These are phyloP conservation scores for Pichia phayaonensis DNA, from an alignment of 805 yeast species.

Conservation along the genomic window DNA sequence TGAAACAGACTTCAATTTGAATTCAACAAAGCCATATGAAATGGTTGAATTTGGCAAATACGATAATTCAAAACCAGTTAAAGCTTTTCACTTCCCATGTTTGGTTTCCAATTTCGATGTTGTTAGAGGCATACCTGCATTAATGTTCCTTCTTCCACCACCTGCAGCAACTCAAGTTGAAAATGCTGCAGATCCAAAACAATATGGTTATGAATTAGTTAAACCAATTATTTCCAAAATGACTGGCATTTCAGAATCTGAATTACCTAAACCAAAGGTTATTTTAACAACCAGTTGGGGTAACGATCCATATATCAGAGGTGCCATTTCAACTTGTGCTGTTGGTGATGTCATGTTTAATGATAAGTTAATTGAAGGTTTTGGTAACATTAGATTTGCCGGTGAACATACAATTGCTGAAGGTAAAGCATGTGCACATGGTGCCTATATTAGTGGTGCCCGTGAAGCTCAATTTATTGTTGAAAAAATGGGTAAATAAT, in stretches of 20 bases:
- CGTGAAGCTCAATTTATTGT: slow-evolving; percentile 33
- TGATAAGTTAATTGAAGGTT: slow-evolving; percentile 24
- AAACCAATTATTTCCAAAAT: slow-evolving; percentile 33
- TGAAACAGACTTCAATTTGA: slow-evolving; percentile 3
- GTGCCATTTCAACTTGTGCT: slow-evolving; percentile 38
- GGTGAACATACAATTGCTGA: slow-evolving; percentile 47
- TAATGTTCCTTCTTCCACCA: slow-evolving; percentile 38
- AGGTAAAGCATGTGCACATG: slow-evolving; percentile 50
- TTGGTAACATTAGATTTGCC: slow-evolving; percentile 39
- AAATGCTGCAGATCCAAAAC: slow-evolving; percentile 22
- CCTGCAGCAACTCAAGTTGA: slow-evolving; percentile 44
- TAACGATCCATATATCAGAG: slow-evolving; percentile 40
- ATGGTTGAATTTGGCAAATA: not conserved
- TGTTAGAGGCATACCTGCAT: slow-evolving; percentile 28
- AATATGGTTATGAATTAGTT: slow-evolving; percentile 35
- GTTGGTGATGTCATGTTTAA: slow-evolving; percentile 36
- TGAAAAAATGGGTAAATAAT: not conserved
- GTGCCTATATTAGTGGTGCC: slow-evolving; percentile 44
- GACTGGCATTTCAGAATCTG: slow-evolving; percentile 14
- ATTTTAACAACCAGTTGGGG: slow-evolving; percentile 37
- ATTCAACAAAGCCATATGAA: not conserved
- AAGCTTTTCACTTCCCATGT: slow-evolving; percentile 26
- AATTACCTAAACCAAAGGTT: slow-evolving; percentile 21
- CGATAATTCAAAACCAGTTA: slow-evolving; percentile 2
- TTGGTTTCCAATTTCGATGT: slow-evolving; percentile 21